A percentile compares a stretch with the other conserved stretches of the same genome.
These are phyloP conservation scores for Yamadazyma sp. DNA, from an alignment of 1,139 yeast genomes.

Conservation along the genomic window DNA sequence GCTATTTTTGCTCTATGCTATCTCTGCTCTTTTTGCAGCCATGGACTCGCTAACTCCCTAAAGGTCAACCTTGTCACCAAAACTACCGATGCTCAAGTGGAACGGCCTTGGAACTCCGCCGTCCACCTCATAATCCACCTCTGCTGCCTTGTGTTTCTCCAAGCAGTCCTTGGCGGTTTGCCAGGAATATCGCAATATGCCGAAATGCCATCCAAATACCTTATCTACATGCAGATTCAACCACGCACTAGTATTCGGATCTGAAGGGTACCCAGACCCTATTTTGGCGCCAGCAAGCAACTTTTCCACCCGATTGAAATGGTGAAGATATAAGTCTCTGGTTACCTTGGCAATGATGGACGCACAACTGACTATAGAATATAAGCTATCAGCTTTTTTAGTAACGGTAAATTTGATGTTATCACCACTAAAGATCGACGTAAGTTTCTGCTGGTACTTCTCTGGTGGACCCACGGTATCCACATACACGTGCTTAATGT, in stretches of 20 bases:
- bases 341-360: conserved; percentile 98
- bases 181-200: conserved; percentile 87
- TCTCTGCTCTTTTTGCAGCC: not conserved
- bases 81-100: conserved; percentile 4
- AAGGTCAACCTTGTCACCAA: conserved; percentile 6
- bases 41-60: not conserved
- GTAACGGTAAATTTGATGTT: conserved; percentile 74
- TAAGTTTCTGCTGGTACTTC: conserved; percentile 75
- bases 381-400: conserved; percentile 93
- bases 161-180: conserved; percentile 82
- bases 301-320: conserved; percentile 23
- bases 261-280: conserved; percentile 96
- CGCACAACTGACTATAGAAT: conserved; percentile 92
- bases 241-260: conserved; percentile 82
- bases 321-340: conserved; percentile 68
- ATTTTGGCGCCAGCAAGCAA: conserved; percentile 35
- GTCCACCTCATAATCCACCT: conserved; percentile 37
- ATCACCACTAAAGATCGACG: conserved; percentile 59
- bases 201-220: conserved; percentile 83
- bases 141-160: conserved; percentile 48
- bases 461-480: conserved; percentile 98
- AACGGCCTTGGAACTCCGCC: conserved; percentile 3
- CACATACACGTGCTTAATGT: conserved; percentile 70
- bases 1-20: not conserved
- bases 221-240: conserved; percentile 60